phyloP scores from a whole-genome alignment of 1,284 basidiomycete species.

The Naganishia sp. region DNA sequence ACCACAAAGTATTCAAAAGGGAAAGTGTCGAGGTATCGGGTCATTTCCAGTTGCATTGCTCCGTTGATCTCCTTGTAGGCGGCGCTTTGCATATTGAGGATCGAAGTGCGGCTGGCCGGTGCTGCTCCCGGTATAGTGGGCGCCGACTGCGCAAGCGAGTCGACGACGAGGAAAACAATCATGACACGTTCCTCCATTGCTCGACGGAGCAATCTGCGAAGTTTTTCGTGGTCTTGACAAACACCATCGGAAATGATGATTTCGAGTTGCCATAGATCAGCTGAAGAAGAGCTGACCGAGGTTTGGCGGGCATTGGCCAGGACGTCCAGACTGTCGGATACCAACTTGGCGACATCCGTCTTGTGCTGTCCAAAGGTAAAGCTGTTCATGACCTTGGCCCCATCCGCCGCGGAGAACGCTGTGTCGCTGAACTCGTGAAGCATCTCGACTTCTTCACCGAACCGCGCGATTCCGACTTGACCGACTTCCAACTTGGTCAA shows the following conservation, averaged over 20 bases:
- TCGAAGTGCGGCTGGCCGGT: constrained; percentile 59
- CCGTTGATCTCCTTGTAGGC: constrained; percentile 85
- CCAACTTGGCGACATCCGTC: constrained; percentile 82
- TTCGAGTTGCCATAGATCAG: constrained; percentile 94
- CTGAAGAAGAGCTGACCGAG: constrained; percentile 61
- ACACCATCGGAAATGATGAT: constrained; percentile 99
- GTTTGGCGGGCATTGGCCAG: constrained; percentile 74
- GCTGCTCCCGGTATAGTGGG: constrained; percentile 31
- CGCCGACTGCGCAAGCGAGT: constrained; percentile 64
- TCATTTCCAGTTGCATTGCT: constrained; percentile 80
- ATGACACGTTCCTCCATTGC: constrained; percentile 90
- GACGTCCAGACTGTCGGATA: constrained; percentile 78
- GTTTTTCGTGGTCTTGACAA: constrained; percentile 88
- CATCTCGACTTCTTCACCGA: constrained; percentile 84
- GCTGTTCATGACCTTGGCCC: constrained; percentile 74
- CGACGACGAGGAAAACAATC: constrained; percentile 95
- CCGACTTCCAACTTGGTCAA: constrained; percentile 91
- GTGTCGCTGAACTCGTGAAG: constrained; percentile 80
- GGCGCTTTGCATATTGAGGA: constrained; percentile 89
- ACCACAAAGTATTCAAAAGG: constrained; percentile 98
- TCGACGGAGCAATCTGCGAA: constrained; percentile 76
- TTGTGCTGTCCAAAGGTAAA: constrained; percentile 90
- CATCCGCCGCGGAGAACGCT: constrained; percentile 74
- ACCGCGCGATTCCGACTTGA: constrained; percentile 87
- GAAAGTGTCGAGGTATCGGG: constrained; percentile 91